phyloP scores from a whole-genome alignment of 2,329 filamentous ascomycete species.

The Cercospora nicotianae region DNA sequence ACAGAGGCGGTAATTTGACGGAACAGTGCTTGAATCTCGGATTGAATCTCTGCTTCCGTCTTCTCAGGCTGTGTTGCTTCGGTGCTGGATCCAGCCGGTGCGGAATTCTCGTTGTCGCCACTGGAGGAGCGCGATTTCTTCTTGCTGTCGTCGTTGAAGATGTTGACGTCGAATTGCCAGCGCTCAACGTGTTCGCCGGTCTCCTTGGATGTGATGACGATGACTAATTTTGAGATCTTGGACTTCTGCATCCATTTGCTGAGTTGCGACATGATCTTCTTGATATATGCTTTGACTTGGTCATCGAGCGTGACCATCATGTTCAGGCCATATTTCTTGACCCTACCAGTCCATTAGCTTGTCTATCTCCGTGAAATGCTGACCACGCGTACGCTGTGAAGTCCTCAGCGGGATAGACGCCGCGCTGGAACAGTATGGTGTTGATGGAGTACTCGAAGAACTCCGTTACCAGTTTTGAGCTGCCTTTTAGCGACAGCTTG shows the following conservation, averaged over 20 bases:
- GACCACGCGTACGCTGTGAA: constrained; percentile 72
- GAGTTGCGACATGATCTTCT: constrained; percentile 97
- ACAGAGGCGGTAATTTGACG: constrained; percentile 97
- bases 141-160: constrained; percentile 45
- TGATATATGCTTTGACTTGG: constrained; percentile 98
- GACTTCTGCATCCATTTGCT: constrained; percentile 97
- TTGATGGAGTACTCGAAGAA: constrained; percentile 99
- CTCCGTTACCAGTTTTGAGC: constrained; percentile 60
- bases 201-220: constrained; percentile 96
- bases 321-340: constrained; percentile 99
- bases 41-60: constrained; percentile 89
- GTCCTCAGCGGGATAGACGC: constrained; percentile 87
- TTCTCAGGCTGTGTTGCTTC: constrained; percentile 59
- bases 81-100: constrained; percentile 29
- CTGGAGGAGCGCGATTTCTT: constrained; percentile 38
- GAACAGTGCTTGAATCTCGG: constrained; percentile 95
- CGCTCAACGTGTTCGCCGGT: constrained; percentile 93
- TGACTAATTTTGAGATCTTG: constrained; percentile 95
- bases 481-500: constrained; percentile 86
- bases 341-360: constrained; percentile 47
- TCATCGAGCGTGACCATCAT: constrained; percentile 97
- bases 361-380: neutral
- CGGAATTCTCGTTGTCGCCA: constrained; percentile 69
- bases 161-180: constrained; percentile 81
- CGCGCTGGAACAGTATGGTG: constrained; percentile 90